Evolutionary conservation across 108 stramenopile genomes (phyloP).

Genomic region (Pseudonitzschia multiseries): DNA sequence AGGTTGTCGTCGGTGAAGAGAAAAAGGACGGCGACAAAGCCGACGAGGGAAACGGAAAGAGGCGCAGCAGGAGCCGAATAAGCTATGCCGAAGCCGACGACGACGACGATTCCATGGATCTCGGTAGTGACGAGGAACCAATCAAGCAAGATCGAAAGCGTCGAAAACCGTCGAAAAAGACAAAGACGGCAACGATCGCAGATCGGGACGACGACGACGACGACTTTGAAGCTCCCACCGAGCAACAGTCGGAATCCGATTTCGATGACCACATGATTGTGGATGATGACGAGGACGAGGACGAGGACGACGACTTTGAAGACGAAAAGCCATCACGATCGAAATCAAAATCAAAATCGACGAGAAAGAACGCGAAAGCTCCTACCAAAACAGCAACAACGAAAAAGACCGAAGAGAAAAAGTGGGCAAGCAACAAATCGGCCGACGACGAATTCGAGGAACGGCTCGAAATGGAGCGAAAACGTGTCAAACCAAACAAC

Average conservation of each 20-base stretch:
- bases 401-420: not conserved
- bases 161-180: constrained; percentile 1
- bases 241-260: constrained; percentile 14
- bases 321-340: constrained; percentile 1
- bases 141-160: constrained; percentile 1
- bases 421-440: not conserved
- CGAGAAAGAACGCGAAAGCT: not conserved
- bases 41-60: constrained; percentile 8
- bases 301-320: constrained; percentile 1
- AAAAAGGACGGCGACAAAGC: constrained; percentile 9
- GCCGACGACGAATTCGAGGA: constrained; percentile 1
- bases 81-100: not conserved
- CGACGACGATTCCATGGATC: not conserved
- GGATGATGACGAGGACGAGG: constrained; percentile 10
- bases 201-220: constrained; percentile 6
- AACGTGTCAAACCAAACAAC: constrained; percentile 30
- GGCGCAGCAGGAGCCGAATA: not conserved
- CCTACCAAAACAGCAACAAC: not conserved
- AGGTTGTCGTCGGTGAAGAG: not conserved
- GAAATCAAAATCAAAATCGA: constrained; percentile 1
- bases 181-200: not conserved
- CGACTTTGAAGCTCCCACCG: constrained; percentile 12
- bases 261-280: constrained; percentile 1
- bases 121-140: constrained; percentile 14
- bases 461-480: constrained; percentile 21